Conservation (phyloP, 2,329 filamentous ascomycete species). For the Boeremia lycopersici region DNA sequence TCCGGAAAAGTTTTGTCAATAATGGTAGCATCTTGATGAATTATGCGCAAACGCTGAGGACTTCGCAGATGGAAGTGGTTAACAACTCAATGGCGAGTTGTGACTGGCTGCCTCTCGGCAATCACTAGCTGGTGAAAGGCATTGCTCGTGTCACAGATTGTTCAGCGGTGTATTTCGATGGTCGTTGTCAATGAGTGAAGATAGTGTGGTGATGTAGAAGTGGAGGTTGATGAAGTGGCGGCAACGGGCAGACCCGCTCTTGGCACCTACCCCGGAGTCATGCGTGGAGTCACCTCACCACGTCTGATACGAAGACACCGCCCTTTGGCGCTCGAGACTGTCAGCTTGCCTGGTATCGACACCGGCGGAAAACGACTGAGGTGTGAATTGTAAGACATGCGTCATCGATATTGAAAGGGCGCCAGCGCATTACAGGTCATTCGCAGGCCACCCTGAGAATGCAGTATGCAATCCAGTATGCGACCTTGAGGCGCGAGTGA, state of each 20-base stretch:
- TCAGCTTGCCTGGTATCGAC: no score
- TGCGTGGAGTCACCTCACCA: constrained; percentile 5
- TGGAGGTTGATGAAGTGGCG: constrained; percentile 13
- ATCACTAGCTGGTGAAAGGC: constrained; percentile 24
- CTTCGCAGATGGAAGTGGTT: constrained; percentile 23
- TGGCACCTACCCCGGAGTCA: constrained; percentile 8
- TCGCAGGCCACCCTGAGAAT: no score
- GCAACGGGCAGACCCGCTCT: constrained; percentile 9
- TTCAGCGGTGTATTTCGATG: neutral
- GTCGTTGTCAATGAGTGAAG: constrained; percentile 5
- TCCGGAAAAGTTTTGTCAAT: constrained; percentile 55
- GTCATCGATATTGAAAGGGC: no score
- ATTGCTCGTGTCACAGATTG: constrained; percentile 6
- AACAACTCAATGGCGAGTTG: constrained; percentile 30
- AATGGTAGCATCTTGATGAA: constrained; percentile 58
- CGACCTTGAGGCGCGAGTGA: no score
- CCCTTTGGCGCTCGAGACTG: constrained; percentile 4
- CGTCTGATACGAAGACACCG: constrained; percentile 8
- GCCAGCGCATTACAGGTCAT: no score
- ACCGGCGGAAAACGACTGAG: no score
- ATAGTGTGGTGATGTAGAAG: constrained; percentile 3
- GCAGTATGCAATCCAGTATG: no score
- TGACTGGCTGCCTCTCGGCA: constrained; percentile 32
- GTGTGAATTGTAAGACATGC: no score
- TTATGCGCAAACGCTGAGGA: constrained; percentile 29